Conservation (phyloP, 805 yeast genomes). For the Starmera caribaea region DNA sequence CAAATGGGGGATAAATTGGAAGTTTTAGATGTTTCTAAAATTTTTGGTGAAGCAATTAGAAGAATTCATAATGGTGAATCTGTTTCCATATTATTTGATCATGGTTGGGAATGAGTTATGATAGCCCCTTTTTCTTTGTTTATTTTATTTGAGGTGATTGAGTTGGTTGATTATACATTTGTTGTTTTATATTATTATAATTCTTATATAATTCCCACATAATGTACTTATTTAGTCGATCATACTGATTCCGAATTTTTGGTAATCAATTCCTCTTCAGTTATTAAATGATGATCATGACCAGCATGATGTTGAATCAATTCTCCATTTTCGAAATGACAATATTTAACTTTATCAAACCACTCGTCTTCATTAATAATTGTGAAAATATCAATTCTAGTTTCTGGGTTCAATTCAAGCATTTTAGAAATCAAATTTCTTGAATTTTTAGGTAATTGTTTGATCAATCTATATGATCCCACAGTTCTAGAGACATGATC, state of each 20-base stretch:
- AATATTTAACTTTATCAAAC: constrained; percentile 44
- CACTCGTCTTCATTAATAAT: constrained; percentile 44
- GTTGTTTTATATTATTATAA: constrained; percentile 5
- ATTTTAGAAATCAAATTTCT: constrained; percentile 53
- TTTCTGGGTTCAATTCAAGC: constrained; percentile 49
- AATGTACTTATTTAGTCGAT: constrained; percentile 20
- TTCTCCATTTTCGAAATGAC: constrained; percentile 26
- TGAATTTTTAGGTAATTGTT: constrained; percentile 60
- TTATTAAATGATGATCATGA: constrained; percentile 59
- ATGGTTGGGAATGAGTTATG: constrained; percentile 32
- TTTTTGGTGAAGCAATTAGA: constrained; percentile 91
- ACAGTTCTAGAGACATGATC: constrained; percentile 31
- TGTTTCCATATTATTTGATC: constrained; percentile 87
- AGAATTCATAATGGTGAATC: constrained; percentile 97
- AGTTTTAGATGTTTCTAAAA: constrained; percentile 77
- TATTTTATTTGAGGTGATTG: too few species aligned
- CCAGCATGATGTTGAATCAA: constrained; percentile 21
- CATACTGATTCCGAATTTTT: too few species aligned
- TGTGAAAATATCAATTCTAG: constrained; percentile 50
- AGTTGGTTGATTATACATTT: not conserved
- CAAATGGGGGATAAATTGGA: constrained; percentile 54
- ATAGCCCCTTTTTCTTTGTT: not conserved
- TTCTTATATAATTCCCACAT: constrained; percentile 17
- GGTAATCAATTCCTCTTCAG: constrained; percentile 49
- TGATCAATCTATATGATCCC: constrained; percentile 68